These are phyloP conservation scores for Nemania diffusa DNA, from an alignment of 2,329 filamentous ascomycete species.

Conservation along the genomic window DNA sequence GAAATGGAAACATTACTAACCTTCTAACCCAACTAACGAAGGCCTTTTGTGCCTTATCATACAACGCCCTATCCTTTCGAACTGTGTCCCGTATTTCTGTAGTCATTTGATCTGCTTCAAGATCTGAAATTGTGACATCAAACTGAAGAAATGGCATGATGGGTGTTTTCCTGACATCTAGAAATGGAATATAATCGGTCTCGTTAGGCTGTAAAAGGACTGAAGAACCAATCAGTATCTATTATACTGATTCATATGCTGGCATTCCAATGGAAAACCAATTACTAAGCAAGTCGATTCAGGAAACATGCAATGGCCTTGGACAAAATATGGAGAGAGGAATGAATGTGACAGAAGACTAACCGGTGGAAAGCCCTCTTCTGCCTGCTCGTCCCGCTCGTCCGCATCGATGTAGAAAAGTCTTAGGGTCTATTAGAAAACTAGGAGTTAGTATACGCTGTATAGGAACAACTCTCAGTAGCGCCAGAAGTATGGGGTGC, in stretches of 20 bases:
- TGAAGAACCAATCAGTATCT: slow-evolving; percentile 11
- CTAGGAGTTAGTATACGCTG: not conserved
- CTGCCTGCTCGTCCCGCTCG: slow-evolving; percentile 90
- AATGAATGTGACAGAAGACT: slow-evolving; percentile 8
- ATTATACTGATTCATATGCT: not conserved
- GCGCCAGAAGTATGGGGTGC: not conserved
- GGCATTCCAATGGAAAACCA: not conserved
- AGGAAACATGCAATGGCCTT: not conserved
- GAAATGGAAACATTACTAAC: slow-evolving; percentile 15
- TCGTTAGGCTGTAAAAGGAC: slow-evolving; percentile 86
- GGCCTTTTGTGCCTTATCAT: slow-evolving; percentile 88
- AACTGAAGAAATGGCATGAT: slow-evolving; percentile 72
- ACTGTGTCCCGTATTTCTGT: slow-evolving; percentile 70
- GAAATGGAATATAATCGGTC: slow-evolving; percentile 88
- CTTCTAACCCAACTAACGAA: slow-evolving; percentile 93
- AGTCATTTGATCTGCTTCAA: slow-evolving; percentile 68
- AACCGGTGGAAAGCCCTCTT: slow-evolving; percentile 77
- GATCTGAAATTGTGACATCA: slow-evolving; percentile 64
- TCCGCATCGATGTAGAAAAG: slow-evolving; percentile 93
- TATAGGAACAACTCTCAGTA: not conserved
- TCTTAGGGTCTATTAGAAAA: slow-evolving; percentile 75
- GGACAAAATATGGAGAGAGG: not conserved
- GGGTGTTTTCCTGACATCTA: slow-evolving; percentile 88
- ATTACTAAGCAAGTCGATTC: not conserved
- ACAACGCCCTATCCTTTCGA: slow-evolving; percentile 64